Conservation (phyloP, 2,329 filamentous ascomycete genomes). For the Dendrostoma leiphaemia region DNA sequence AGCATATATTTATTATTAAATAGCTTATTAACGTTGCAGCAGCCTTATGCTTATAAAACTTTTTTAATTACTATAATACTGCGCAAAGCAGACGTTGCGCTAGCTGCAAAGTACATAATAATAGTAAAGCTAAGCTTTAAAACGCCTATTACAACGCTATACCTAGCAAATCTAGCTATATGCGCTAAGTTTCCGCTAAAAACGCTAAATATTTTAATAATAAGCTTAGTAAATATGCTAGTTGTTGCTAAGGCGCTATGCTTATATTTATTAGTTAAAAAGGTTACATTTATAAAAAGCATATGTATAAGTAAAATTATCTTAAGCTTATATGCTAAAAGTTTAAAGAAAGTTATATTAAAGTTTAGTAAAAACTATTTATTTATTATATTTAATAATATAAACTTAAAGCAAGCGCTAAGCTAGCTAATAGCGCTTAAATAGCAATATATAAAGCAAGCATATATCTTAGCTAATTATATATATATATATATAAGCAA, state of each 20-base stretch:
- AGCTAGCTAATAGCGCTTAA: conserved; percentile 36
- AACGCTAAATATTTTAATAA: conserved; percentile 55
- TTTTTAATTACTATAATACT: conserved; percentile 66
- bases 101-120: conserved; percentile 74
- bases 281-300: conserved; percentile 78
- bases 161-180: conserved; percentile 64
- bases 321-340: conserved; percentile 58
- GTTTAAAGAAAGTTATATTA: conserved; percentile 67
- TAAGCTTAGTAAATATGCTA: conserved; percentile 43
- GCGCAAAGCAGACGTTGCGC: conserved; percentile 64
- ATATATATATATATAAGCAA: conserved; percentile 62
- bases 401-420: conserved; percentile 61
- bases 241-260: conserved; percentile 44
- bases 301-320: conserved; percentile 69
- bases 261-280: conserved; percentile 46
- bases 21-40: conserved; percentile 69
- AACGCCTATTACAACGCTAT: conserved; percentile 70
- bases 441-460: conserved; percentile 57
- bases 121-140: conserved; percentile 71
- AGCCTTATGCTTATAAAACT: conserved; percentile 72
- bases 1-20: conserved; percentile 70
- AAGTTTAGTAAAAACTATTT: conserved; percentile 72
- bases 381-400: conserved; percentile 66
- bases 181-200: conserved; percentile 75
- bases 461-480: conserved; percentile 65